Percentiles rank a stretch among this genome's conserved stretches.
Evolutionary conservation across 148 eudicot genomes (phyloP).

Genomic region (Nepenthes gracilis): DNA sequence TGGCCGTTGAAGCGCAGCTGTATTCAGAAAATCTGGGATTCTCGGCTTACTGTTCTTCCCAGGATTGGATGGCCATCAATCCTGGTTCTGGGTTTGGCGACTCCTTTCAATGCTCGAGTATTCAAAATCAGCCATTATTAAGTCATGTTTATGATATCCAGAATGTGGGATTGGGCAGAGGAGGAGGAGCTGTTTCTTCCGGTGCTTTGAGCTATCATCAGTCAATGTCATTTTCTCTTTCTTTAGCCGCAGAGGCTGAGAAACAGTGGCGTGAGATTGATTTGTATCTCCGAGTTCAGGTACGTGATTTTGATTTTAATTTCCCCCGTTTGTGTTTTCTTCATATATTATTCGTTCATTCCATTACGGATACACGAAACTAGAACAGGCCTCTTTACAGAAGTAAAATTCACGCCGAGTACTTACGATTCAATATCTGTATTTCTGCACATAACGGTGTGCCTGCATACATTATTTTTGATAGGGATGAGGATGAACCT

Average conservation of each 20-base stretch:
- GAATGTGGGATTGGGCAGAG: neutral
- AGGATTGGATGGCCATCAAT: conserved; percentile 15
- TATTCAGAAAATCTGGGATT: conserved; percentile 16
- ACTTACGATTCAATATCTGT: too few species aligned
- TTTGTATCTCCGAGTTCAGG: conserved; percentile 37
- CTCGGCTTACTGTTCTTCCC: conserved; percentile 3
- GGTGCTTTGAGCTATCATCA: conserved; percentile 5
- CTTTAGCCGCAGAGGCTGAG: conserved; percentile 25
- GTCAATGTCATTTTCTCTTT: conserved; percentile 14
- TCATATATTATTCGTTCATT: neutral
- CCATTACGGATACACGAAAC: too few species aligned
- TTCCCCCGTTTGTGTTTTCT: neutral
- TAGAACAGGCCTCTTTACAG: too few species aligned
- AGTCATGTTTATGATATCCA: neutral
- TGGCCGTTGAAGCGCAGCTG: conserved; percentile 27
- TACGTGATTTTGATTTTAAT: conserved; percentile 1
- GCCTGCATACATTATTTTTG: neutral
- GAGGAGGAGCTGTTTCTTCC: neutral
- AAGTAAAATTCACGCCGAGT: too few species aligned
- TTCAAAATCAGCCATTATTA: neutral
- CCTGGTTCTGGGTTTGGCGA: conserved; percentile 12
- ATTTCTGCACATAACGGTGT: too few species aligned
- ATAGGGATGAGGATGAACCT: neutral
- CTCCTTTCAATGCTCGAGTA: neutral
- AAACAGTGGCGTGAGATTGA: conserved; percentile 38